Evolutionary conservation across 1,284 basidiomycete genomes (phyloP), one percentile per base, ranked within the genome.

Genomic region (Fomitopsis betulina): DNA sequence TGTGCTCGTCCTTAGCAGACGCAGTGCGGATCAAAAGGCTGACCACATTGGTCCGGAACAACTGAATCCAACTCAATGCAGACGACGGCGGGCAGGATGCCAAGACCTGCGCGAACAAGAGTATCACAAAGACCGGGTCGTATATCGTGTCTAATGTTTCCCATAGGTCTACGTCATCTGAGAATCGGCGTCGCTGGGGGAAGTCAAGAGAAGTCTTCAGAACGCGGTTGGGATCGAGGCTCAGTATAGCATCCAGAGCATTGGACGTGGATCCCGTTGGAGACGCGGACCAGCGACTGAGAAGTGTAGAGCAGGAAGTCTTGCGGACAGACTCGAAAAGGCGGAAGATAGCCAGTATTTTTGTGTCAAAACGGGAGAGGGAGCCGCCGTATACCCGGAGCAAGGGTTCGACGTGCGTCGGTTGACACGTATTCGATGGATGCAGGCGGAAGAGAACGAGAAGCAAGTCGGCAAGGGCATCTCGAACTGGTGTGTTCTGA

Each of bases 41-140:
- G 12, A 92, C 78, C 4, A 88, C 78, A 64, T 96, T 96, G 19
- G 88, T 91, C 58, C 93, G 77, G 68, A 95, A 86, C 7, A 98
- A 70, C 65, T 93, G 86, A 12, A 97, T 87, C 94, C 94, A 97
- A 33, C 81, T 83, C 59, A 89, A 74, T 0, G 86, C 83, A 0
- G 85, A 83, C 0, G 83, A 69, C 0, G 86, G 83, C 13, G 76
- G 78, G 50, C 76, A 75, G 35, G 87, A 84, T 0, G 75, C 71
- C 30, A 94, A 74, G 63, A 85, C 80, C 55, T 87, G 82, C 1
- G 81, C 80, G 40, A 89, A 82, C 12, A 96, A 74, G 7, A 88
- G 75, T 35, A 92, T 73, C 12, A 94, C 71, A 68, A 96, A 93
- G 0, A 88, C 72, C 0, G 95, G 94, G 67, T 98, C 95, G 65